These are phyloP conservation scores for Metschnikowia kofuensis DNA, from an alignment of 805 yeast species.

Conservation along the genomic window DNA sequence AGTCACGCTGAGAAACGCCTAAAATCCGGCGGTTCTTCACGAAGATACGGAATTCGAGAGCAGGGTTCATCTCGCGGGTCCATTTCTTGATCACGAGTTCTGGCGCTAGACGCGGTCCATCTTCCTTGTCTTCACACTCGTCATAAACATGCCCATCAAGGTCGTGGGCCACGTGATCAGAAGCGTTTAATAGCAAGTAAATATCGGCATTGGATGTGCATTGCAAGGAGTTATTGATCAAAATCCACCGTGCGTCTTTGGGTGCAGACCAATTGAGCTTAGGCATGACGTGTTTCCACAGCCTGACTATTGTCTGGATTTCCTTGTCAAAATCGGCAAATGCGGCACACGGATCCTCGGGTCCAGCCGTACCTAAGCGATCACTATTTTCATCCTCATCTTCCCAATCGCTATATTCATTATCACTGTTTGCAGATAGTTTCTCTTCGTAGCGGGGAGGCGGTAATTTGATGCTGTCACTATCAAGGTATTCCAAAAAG, in stretches of 20 bases:
- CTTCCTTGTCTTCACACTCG: slow-evolving; percentile 29
- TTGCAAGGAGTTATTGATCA: slow-evolving; percentile 69
- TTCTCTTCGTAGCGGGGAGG: slow-evolving; percentile 8
- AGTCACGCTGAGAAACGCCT: slow-evolving; percentile 82
- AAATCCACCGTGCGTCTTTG: slow-evolving; percentile 90
- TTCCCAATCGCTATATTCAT: slow-evolving; percentile 77
- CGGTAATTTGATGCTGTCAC: slow-evolving; percentile 21
- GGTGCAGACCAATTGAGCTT: slow-evolving; percentile 98
- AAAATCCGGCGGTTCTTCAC: slow-evolving; percentile 60
- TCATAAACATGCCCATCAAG: slow-evolving; percentile 63
- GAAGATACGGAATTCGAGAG: slow-evolving; percentile 88
- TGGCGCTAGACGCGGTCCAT: slow-evolving; percentile 29
- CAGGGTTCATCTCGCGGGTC: slow-evolving; percentile 73
- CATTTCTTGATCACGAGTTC: slow-evolving; percentile 82
- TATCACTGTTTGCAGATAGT: slow-evolving; percentile 43
- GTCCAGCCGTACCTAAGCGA: not conserved
- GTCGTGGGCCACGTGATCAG: slow-evolving; percentile 87
- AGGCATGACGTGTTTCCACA: slow-evolving; percentile 67
- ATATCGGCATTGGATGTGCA: slow-evolving; percentile 73
- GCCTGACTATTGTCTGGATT: slow-evolving; percentile 47
- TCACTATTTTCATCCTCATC: slow-evolving; percentile 29
- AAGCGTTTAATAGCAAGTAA: slow-evolving; percentile 77
- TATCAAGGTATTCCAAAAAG: slow-evolving; percentile 32
- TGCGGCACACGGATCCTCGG: slow-evolving; percentile 15
- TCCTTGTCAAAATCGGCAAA: slow-evolving; percentile 61